These are phyloP conservation scores for Xerocomus minutiporus DNA, from an alignment of 1,284 basidiomycete species.

Conservation along the genomic window DNA sequence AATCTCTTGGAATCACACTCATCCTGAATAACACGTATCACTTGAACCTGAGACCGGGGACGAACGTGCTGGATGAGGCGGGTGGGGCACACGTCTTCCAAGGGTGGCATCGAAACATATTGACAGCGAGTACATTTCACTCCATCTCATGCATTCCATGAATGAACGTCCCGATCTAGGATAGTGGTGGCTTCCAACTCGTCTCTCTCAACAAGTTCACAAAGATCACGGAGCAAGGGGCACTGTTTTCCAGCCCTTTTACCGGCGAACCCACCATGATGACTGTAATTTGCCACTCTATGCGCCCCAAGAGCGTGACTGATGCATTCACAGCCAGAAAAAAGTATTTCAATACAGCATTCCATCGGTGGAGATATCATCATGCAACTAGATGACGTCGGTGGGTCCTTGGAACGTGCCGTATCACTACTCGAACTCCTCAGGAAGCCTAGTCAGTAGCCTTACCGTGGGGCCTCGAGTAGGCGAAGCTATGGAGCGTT, in stretches of 20 bases:
- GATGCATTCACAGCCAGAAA: conserved; percentile 60
- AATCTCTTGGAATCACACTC: conserved; percentile 71
- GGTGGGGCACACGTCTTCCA: conserved; percentile 84
- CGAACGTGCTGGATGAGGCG: conserved; percentile 61
- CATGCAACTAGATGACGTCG: conserved; percentile 88
- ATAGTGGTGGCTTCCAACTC: conserved; percentile 83
- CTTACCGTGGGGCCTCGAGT: conserved; percentile 73
- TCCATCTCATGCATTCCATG: conserved; percentile 2
- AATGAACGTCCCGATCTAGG: conserved; percentile 39
- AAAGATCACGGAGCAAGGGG: conserved; percentile 80
- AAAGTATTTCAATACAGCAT: conserved; percentile 82
- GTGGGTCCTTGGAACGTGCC: conserved; percentile 39
- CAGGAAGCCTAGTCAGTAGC: conserved; percentile 54
- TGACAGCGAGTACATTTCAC: conserved; percentile 53
- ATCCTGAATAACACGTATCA: conserved; percentile 87
- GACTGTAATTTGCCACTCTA: conserved; percentile 50
- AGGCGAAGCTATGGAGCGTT: conserved; percentile 77
- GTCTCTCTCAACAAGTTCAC: conserved; percentile 82
- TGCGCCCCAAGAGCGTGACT: conserved; percentile 5
- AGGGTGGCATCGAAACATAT: conserved; percentile 75
- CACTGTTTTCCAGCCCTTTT: conserved; percentile 77
- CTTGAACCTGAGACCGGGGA: conserved; percentile 74
- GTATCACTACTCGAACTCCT: not conserved
- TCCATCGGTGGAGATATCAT: conserved; percentile 85
- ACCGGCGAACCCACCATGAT: conserved; percentile 80